Conservation (phyloP, 2,329 filamentous ascomycete genomes). For the Emergomyces orientalis region DNA sequence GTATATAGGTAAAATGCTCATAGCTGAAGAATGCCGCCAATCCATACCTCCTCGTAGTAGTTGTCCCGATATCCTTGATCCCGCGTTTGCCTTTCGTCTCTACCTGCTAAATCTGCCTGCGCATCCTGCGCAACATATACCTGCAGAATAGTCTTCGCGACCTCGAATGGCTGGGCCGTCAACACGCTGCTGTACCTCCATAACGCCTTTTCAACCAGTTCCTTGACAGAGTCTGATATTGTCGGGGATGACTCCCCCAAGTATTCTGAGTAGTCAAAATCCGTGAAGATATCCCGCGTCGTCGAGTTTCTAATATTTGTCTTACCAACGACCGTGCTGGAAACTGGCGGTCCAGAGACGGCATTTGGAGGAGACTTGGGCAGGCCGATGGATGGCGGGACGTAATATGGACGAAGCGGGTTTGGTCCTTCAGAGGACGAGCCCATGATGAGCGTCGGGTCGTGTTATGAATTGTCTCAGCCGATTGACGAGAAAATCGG, state of each 20-base stretch:
- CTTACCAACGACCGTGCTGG: slow-evolving; percentile 28
- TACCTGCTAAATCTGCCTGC: slow-evolving; percentile 24
- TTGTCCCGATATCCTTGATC: slow-evolving; percentile 22
- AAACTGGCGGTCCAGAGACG: slow-evolving; percentile 29
- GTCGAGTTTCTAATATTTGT: slow-evolving; percentile 51
- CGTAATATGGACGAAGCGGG: slow-evolving; percentile 52
- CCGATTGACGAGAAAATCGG: no score
- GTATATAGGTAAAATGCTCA: no score
- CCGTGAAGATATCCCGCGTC: slow-evolving; percentile 76
- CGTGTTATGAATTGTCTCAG: not conserved
- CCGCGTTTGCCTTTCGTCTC: slow-evolving; percentile 23
- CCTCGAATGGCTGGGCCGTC: slow-evolving; percentile 91
- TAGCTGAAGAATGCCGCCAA: slow-evolving; percentile 7
- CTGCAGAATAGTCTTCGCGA: slow-evolving; percentile 88
- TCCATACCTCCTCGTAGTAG: slow-evolving; percentile 25
- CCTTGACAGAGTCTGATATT: slow-evolving; percentile 62
- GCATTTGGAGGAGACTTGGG: slow-evolving; percentile 34
- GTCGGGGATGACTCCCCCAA: slow-evolving; percentile 67
- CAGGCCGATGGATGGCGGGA: slow-evolving; percentile 56
- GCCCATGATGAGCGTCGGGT: slow-evolving; percentile 32
- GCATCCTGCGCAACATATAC: slow-evolving; percentile 47
- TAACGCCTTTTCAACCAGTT: slow-evolving; percentile 71
- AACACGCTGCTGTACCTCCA: slow-evolving; percentile 88
- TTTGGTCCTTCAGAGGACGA: slow-evolving; percentile 46
- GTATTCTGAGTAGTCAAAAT: slow-evolving; percentile 87